Conservation (phyloP, 2,329 filamentous ascomycete genomes). For the Hymenotorrendiella dingleyae region DNA sequence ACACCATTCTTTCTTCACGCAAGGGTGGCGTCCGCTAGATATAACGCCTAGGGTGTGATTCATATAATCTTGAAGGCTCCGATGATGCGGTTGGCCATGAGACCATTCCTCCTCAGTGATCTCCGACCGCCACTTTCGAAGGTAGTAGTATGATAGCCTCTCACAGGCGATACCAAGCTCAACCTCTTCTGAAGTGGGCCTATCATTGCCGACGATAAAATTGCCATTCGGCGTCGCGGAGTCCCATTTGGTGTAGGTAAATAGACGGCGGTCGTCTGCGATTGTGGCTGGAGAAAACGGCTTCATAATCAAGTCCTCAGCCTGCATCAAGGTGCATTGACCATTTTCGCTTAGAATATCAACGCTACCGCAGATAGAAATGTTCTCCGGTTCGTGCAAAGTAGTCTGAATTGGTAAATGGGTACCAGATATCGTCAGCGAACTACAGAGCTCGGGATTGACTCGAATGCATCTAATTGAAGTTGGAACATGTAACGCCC, state of each 20-base stretch:
- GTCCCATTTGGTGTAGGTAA: conserved; percentile 16
- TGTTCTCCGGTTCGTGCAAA: background rate
- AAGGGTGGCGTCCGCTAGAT: conserved; percentile 9
- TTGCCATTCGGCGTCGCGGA: conserved; percentile 15
- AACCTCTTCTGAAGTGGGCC: conserved; percentile 11
- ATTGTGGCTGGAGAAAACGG: conserved; percentile 17
- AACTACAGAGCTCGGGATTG: conserved; percentile 15
- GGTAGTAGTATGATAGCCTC: conserved; percentile 12
- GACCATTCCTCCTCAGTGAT: conserved; percentile 8
- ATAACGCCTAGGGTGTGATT: conserved; percentile 4
- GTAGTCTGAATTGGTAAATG: conserved; percentile 5
- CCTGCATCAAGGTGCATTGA: conserved; percentile 17
- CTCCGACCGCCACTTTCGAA: conserved; percentile 6
- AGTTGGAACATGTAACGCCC: conserved; percentile 20
- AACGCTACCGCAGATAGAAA: background rate
- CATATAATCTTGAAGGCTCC: conserved; percentile 6
- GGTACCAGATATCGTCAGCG: background rate
- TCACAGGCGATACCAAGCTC: conserved; percentile 10
- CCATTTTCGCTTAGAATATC: conserved; percentile 5
- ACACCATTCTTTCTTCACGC: conserved; percentile 14
- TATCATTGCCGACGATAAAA: conserved; percentile 6
- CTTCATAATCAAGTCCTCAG: conserved; percentile 17
- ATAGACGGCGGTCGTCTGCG: conserved; percentile 20
- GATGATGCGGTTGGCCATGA: conserved; percentile 8
- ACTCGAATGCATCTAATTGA: conserved; percentile 16